phyloP scores from a whole-genome alignment of 2,329 filamentous ascomycete species.

The Aspergillus intermedius region DNA sequence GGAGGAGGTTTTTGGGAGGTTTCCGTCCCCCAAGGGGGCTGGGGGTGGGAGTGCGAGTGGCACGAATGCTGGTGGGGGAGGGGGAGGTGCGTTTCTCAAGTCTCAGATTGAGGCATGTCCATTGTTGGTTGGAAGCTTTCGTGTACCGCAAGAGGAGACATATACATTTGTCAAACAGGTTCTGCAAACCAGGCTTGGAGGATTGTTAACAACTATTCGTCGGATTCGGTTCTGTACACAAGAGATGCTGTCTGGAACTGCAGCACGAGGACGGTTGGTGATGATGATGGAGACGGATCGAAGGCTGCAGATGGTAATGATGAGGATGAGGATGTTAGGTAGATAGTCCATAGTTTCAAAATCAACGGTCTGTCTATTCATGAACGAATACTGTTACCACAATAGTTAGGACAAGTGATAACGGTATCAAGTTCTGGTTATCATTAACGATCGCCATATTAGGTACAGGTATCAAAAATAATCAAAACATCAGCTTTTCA shows the following conservation, averaged over 20 bases:
- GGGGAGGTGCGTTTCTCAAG: conserved; percentile 9
- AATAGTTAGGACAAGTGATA: too few relatives aligned
- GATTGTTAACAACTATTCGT: conserved; percentile 20
- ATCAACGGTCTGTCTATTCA: too few relatives aligned
- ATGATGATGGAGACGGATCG: conserved; percentile 29
- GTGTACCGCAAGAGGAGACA: conserved; percentile 22
- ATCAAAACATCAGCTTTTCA: too few relatives aligned
- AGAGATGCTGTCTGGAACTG: conserved; percentile 13
- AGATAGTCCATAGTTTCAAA: conserved; percentile 2
- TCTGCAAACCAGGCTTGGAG: conserved; percentile 21
- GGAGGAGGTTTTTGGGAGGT: neutral
- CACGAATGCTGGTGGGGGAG: neutral
- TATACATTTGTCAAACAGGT: conserved; percentile 20
- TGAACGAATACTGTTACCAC: too few relatives aligned
- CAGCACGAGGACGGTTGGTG: conserved; percentile 16
- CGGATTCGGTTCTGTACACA: conserved; percentile 22
- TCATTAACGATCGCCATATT: too few relatives aligned
- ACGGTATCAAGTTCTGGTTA: too few relatives aligned
- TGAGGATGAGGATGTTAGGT: conserved; percentile 21
- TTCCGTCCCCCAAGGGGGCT: conserved; percentile 1
- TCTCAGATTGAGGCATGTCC: conserved; percentile 20
- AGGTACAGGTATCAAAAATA: too few relatives aligned
- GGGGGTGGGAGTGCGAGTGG: conserved; percentile 1
- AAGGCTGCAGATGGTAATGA: conserved; percentile 23
- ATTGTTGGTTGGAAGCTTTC: conserved; percentile 20